Base-by-base conservation (phyloP, 352 stramenopile genomes). In the Phytopythium chamaehyphon region DNA sequence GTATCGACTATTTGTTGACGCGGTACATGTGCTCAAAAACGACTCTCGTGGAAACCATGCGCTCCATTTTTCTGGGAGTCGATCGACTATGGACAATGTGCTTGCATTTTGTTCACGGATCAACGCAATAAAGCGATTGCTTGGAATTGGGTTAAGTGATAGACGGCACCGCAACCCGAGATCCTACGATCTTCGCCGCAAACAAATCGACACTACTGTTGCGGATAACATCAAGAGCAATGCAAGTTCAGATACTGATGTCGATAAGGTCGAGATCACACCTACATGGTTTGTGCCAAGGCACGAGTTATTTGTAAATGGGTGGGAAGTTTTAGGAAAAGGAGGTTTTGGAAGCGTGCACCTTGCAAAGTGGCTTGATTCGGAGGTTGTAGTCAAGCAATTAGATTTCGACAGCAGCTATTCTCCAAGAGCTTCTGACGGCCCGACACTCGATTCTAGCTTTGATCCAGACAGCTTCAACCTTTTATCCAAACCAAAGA, bases 371-470 rank as follows among this genome's bases (percentile, higher is more conserved):
- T 51, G 46, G 46, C 33, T 51, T 21, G 46, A 51, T 35, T 51
- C 46, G 31, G 46, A 43, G 14, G 64, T 72, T 18, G 60, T 72
- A 1, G 47, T 33, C 28, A 33, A 33, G 28, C 28, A 10, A 9
- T 33, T 33, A 9, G 28, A 33, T 33, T 33, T 33, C 9, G 28
- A 9, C 28, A 9, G 28, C 5, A 33, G 5, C 9, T 12, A 12
- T 60, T 10, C 5, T 33, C 5, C 28, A 33, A 9, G 5, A 10
- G 9, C 28, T 33, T 33, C 28, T 9, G 5, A 33, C 28, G 9
- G 9, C 5, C 28, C 28, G 28, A 9, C 28, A 33, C 28, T 33
- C 28, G 28, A 33, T 10, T 33, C 28, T 10, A 33, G 28, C 9
- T 33, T 33, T 33, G 28, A 33, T 33, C 28, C 28, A 33, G 28